Evolutionary conservation across 2,329 filamentous ascomycete species (phyloP), one percentile per base, ranked within the genome.

Genomic region (Geosmithia putterillii): DNA sequence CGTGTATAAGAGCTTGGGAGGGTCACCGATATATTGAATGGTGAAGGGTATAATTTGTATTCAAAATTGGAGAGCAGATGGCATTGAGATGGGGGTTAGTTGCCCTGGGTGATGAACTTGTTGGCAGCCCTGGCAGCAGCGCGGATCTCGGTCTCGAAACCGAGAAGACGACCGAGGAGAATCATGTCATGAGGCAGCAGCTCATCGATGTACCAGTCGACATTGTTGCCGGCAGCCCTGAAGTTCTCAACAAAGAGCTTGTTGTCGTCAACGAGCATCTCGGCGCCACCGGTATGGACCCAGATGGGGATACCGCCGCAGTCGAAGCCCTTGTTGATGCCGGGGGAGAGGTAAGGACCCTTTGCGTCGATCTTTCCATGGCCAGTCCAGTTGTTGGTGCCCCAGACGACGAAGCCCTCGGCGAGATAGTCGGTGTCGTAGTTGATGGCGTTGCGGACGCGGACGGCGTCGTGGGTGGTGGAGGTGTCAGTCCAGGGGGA

Each of bases 401-500:
- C 41, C 41, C 41, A 43, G 10, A 18, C 18, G 12, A n/a, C 7
- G 35, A 43, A 38, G 9, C n/a, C 10, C 12, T 22, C 12, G 6
- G 32, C 18, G 17, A 43, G 32, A n/a, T 43, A 43, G 34, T 38
- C 32, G 6, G 41, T 19, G 4, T 6, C 7, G 41, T 18, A 42
- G 41, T 42, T 42, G 3, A 9, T 7, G 21, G 14, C 22, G 18
- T 17, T 14, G 9, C 21, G 14, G 35, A 38, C 28, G 19, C n/a
- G 41, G 12, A 15, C 21, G 14, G 17, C 18, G 38, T 21, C 37
- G 5, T 17, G 32, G 21, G 19, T 34, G 15, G 17, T n/a, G 10
- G 38, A 12, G 2, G 41, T 12, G 20, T 44, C 42, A 8, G 25
- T 36, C 42, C 42, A 44, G 14, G 42, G 42, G 7, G 42, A 44